Evolutionary conservation across 441 rosid species (phyloP), one percentile per base, ranked within the genome.

Genomic region (Biscutella laevigata): DNA sequence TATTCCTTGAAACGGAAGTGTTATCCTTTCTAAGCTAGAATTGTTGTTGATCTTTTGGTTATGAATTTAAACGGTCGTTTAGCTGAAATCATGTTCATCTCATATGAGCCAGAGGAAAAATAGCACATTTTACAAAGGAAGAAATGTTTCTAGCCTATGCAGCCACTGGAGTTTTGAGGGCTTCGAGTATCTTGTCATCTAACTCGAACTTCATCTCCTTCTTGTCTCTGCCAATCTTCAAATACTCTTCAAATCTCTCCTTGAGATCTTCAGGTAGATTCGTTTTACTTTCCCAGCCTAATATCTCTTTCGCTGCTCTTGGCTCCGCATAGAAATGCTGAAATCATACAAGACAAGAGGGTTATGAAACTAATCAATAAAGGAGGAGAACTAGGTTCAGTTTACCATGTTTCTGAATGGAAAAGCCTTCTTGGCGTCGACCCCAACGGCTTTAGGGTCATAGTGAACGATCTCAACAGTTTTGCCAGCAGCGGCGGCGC

Each of bases 311-410:
- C 4, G 98, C 98, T 13, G 96, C 92, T 70, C 95, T 75, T 40
- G 98, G 98, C 67, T 87, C 90, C 9, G 98, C 77, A 21, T 87
- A 91, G 68, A 90, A 87, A 55, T 90, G 98, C 92, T 90, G 61
- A 6, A 39, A 41, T 44, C 46, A 49, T 33, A 33, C 58, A 35
- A 49, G 62, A 33, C 40, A 59, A 13, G n/a, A n/a, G n/a, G 10
- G 19, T 45, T 66, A 13, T 17, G 10, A 35, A 44, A 19, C 11
- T 7, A 41, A 5, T 8, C 32, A 58, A 30, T 36, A 11, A 28
- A 48, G 25, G 12, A 26, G 20, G 7, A 29, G 14, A 20, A 28
- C 4, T 34, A 34, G 38, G 14, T 38, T 29, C 17, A 27, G 26
- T 40, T 71, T 81, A 87, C 98, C 85, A 84, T 84, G 62, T 75